phyloP scores from a whole-genome alignment of 1,139 yeast species.

The Hemisphaericaspora lyxosophila region DNA sequence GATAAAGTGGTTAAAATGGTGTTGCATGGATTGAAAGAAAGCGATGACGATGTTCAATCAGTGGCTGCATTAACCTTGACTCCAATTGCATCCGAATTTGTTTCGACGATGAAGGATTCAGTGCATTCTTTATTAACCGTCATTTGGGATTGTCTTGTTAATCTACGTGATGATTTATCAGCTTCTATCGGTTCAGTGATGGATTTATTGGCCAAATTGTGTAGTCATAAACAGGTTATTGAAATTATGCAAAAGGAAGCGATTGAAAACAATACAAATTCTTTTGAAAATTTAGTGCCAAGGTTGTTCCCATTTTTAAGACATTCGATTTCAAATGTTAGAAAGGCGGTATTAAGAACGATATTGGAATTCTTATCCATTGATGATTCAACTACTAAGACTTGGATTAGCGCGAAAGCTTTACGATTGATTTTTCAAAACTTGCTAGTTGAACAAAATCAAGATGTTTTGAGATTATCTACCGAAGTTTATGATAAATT shows the following conservation, averaged over 20 bases:
- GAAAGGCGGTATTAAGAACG: slow-evolving; percentile 85
- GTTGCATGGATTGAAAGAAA: slow-evolving; percentile 76
- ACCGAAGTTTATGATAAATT: slow-evolving; percentile 60
- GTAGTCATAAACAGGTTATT: slow-evolving; percentile 78
- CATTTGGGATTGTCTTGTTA: slow-evolving; percentile 85
- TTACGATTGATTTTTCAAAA: slow-evolving; percentile 83
- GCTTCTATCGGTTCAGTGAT: slow-evolving; percentile 95
- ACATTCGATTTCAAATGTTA: slow-evolving; percentile 89
- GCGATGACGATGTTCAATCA: slow-evolving; percentile 95
- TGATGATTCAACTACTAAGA: slow-evolving; percentile 61
- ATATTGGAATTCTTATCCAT: slow-evolving; percentile 73
- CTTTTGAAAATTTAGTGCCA: slow-evolving; percentile 79
- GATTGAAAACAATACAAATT: slow-evolving; percentile 46
- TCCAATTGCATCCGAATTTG: slow-evolving; percentile 86
- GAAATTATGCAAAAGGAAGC: slow-evolving; percentile 69
- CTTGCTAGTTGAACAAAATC: slow-evolving; percentile 82
- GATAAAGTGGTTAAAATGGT: slow-evolving; percentile 83
- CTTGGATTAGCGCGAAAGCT: slow-evolving; percentile 76
- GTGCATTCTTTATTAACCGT: slow-evolving; percentile 70
- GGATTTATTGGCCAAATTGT: slow-evolving; percentile 87
- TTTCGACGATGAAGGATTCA: slow-evolving; percentile 57
- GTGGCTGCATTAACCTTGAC: slow-evolving; percentile 92
- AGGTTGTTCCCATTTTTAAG: slow-evolving; percentile 88
- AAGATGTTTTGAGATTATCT: slow-evolving; percentile 66
- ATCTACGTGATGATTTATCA: slow-evolving; percentile 84